Conservation (phyloP, 2,329 filamentous ascomycete genomes). For the Claviceps sorghi region DNA sequence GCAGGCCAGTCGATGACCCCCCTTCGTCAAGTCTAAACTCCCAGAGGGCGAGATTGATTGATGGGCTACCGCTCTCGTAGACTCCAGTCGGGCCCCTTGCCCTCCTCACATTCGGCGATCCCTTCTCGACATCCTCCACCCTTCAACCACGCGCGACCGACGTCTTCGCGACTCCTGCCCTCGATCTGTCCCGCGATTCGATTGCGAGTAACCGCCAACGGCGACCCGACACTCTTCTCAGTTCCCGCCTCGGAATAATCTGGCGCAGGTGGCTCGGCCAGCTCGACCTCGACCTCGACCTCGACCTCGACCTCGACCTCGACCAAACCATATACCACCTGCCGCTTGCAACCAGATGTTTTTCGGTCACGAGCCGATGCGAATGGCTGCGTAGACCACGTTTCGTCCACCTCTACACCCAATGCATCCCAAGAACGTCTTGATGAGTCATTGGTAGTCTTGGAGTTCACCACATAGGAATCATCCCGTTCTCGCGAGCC, state of each 20-base stretch:
- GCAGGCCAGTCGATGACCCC: background rate
- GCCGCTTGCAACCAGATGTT: background rate
- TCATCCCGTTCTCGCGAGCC: background rate
- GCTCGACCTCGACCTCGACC: background rate
- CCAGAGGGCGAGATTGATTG: background rate
- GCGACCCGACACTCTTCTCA: background rate
- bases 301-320: background rate
- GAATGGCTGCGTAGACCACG: background rate
- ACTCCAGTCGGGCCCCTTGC: background rate
- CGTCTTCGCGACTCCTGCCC: background rate
- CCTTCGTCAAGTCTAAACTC: background rate
- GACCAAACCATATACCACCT: background rate
- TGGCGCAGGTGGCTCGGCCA: background rate
- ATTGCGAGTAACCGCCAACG: background rate
- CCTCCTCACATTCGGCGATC: background rate
- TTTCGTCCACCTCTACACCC: background rate
- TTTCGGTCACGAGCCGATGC: background rate
- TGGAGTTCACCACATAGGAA: background rate
- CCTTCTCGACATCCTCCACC: background rate
- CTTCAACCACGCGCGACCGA: background rate
- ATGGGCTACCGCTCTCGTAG: background rate
- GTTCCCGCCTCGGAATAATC: background rate
- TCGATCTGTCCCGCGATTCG: background rate
- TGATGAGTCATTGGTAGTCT: background rate
- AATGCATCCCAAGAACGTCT: conserved; percentile 1